phyloP scores from a whole-genome alignment of 2,329 filamentous ascomycete genomes.

The Pseudogymnoascus sp. region DNA sequence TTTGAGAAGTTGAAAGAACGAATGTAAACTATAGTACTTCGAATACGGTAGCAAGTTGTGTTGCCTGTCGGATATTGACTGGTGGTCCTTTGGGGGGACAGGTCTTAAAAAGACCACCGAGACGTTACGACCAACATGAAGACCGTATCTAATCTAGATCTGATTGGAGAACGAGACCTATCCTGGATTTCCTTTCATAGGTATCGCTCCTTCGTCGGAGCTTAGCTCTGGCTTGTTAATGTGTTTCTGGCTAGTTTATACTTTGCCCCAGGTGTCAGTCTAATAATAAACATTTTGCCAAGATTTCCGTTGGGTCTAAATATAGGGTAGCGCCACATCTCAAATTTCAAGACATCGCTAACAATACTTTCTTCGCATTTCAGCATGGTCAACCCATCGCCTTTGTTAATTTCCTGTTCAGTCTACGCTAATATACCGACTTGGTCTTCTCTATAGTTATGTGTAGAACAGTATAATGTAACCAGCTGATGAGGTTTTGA shows the following conservation, averaged over 20 bases:
- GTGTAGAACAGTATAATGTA: background rate
- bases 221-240: background rate
- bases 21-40: background rate
- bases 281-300: conserved; percentile 3
- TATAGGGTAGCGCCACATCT: background rate
- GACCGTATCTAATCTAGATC: background rate
- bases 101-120: background rate
- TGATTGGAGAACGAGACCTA: background rate
- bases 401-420: background rate
- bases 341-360: background rate
- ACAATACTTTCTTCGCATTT: background rate
- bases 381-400: background rate
- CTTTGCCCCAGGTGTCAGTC: background rate
- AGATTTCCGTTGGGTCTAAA: background rate
- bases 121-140: background rate
- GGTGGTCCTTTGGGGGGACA: background rate
- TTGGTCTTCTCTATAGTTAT: background rate
- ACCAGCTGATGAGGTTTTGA: background rate
- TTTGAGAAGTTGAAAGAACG: conserved; percentile 19
- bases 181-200: background rate
- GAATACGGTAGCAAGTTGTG: background rate
- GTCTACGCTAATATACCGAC: background rate
- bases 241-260: background rate
- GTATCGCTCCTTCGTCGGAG: background rate
- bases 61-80: background rate